A percentile compares a stretch with the other conserved stretches of the same genome.
These are phyloP conservation scores for Nitzschia putrida DNA, from an alignment of 108 stramenopile genomes.

Conservation along the genomic window DNA sequence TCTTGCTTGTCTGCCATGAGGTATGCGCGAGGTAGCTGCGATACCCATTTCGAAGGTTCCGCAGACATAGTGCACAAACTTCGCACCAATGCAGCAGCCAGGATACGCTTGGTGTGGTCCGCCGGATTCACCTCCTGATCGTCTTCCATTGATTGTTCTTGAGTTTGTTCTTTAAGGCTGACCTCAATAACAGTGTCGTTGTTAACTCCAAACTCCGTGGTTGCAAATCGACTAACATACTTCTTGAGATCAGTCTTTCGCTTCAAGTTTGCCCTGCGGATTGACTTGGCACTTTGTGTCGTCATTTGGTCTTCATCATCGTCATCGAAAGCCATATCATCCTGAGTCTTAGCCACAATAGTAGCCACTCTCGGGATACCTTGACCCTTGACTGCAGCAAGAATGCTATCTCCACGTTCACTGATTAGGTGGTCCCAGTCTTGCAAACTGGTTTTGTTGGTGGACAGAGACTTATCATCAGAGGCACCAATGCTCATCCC, in stretches of 20 bases:
- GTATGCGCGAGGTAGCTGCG: conserved; percentile 68
- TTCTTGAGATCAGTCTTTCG: conserved; percentile 73
- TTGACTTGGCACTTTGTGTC: conserved; percentile 58
- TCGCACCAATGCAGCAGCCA: conserved; percentile 58
- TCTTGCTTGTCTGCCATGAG: conserved; percentile 63
- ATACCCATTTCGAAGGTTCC: conserved; percentile 74
- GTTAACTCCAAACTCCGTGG: conserved; percentile 75
- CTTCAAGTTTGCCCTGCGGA: conserved; percentile 69
- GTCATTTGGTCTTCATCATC: conserved; percentile 61
- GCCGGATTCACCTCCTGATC: conserved; percentile 26
- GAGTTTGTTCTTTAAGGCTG: conserved; percentile 9
- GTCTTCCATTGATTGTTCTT: conserved; percentile 31
- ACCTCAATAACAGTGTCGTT: conserved; percentile 69
- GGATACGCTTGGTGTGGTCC: conserved; percentile 31
- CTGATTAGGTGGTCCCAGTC: conserved; percentile 78
- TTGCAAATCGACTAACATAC: conserved; percentile 71
- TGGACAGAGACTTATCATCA: conserved; percentile 43
- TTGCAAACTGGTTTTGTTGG: conserved; percentile 49
- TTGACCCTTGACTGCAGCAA: conserved; percentile 91
- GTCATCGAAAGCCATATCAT: conserved; percentile 30
- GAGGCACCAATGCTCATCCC: conserved; percentile 53
- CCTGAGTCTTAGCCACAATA: conserved; percentile 63
- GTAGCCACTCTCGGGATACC: conserved; percentile 93
- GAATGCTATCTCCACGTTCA: conserved; percentile 77
- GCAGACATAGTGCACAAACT: conserved; percentile 73